phyloP scores from a whole-genome alignment of 1,284 basidiomycete genomes.

The Mycocalia duriaeana region DNA sequence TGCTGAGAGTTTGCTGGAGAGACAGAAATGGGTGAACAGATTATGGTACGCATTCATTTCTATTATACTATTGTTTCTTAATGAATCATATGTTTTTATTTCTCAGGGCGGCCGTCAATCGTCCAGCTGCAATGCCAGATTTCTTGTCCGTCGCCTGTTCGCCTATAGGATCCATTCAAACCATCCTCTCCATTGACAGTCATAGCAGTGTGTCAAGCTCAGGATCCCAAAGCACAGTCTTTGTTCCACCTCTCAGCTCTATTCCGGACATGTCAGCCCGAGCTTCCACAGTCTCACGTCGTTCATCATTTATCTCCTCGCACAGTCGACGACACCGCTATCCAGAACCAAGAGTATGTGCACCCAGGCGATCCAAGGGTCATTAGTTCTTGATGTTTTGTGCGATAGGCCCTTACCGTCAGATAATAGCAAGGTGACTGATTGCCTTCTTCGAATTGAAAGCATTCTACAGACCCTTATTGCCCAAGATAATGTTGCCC shows the following conservation, averaged over 20 bases:
- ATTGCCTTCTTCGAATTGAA: slow-evolving; percentile 38
- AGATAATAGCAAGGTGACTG: too few relatives aligned
- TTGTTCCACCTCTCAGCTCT: slow-evolving; percentile 61
- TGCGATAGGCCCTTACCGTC: too few relatives aligned
- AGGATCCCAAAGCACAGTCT: slow-evolving; percentile 65
- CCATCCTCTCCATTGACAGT: slow-evolving; percentile 56
- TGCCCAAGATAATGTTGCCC: slow-evolving; percentile 23
- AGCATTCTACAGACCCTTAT: slow-evolving; percentile 32
- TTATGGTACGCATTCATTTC: slow-evolving; percentile 58
- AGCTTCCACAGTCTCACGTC: slow-evolving; percentile 28
- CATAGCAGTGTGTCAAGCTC: slow-evolving; percentile 29
- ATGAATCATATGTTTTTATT: slow-evolving; percentile 5
- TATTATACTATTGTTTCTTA: slow-evolving; percentile 6
- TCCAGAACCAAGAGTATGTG: slow-evolving; percentile 56
- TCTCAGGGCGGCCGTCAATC: slow-evolving; percentile 63
- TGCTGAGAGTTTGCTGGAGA: slow-evolving; percentile 76
- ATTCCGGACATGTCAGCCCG: slow-evolving; percentile 64
- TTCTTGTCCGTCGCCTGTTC: slow-evolving; percentile 48
- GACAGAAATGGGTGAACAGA: slow-evolving; percentile 83
- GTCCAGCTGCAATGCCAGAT: slow-evolving; percentile 30
- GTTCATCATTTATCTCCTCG: slow-evolving; percentile 47
- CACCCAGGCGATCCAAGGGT: slow-evolving; percentile 65
- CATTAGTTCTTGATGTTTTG: too few relatives aligned
- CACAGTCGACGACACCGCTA: slow-evolving; percentile 67
- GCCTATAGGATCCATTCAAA: slow-evolving; percentile 67